Evolutionary conservation across 768 basidiomycete species (phyloP), one percentile per base, ranked within the genome.

Genomic region (Podaxis rugospora): DNA sequence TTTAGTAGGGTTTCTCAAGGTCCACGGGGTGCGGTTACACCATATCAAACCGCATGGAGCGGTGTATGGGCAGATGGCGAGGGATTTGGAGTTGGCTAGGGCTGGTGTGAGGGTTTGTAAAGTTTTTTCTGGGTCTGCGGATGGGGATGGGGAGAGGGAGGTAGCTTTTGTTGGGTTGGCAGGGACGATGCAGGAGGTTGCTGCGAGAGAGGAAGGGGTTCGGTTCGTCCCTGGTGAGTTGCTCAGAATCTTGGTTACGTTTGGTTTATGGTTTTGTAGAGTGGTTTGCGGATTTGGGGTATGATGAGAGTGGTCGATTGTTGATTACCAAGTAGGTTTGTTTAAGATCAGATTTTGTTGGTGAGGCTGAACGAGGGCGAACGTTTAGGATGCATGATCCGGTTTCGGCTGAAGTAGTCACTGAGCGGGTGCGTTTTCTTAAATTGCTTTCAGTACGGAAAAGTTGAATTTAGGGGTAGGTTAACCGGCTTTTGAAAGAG

Each of bases 281-380:
- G 62, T 87, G 84, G 82, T 88, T 86, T 65, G 85, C 83, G 1
- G 87, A 90, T 66, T 69, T 88, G 28, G 83, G 86, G 18, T 88
- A 89, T 64, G 78, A 71, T 54, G 66, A 76, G 2, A 76, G 80
- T 58, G 87, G 87, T 2, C 81, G 80, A 64, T 73, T 88, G 28
- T 66, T 88, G 39, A 86, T 86, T 58, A 86, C 85, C 7, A 80
- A 83, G 85, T 23, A 23, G 23, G 23, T 23, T 23, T 23, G 23
- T 23, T 23, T 1, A 23, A 23, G 23, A 23, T 23, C 1, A 23
- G 23, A 23, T 23, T 23, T 2, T 23, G 23, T 23, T 23, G 23
- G 23, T 23, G 36, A 56, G 42, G 27, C 13, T 39, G 14, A 51
- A 3, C 36, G 4, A 39, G 13, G 21, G 21, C 21, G 21, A 21